A percentile compares a stretch with the other conserved stretches of the same genome.
phyloP scores from a whole-genome alignment of 2,329 filamentous ascomycete genomes.

The Lachnellula hyalina region DNA sequence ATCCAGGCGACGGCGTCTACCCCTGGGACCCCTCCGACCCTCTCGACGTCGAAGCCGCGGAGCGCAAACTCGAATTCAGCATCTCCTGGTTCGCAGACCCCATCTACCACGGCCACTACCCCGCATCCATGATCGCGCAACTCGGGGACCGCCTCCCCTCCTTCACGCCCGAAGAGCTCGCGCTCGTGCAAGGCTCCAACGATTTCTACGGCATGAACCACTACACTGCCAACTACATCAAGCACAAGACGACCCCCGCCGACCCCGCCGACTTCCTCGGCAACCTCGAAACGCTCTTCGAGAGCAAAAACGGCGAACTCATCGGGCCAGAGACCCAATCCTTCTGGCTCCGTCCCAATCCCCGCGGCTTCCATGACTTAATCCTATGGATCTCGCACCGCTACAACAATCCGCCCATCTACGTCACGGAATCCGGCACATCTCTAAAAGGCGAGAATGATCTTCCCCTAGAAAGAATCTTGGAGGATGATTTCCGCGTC shows the following conservation, averaged over 20 bases:
- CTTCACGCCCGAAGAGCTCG: constrained; percentile 67
- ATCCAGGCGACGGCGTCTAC: constrained; percentile 67
- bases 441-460: constrained; percentile 80
- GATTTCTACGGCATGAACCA: constrained; percentile 96
- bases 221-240: constrained; percentile 85
- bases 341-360: constrained; percentile 72
- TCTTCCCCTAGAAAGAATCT: constrained; percentile 60
- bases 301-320: constrained; percentile 65
- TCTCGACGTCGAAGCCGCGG: constrained; percentile 66
- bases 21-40: constrained; percentile 78
- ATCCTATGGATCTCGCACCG: constrained; percentile 72
- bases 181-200: constrained; percentile 77
- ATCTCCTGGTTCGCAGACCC: constrained; percentile 88
- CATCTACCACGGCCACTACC: constrained; percentile 79
- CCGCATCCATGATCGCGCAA: constrained; percentile 76
- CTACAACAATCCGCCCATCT: constrained; percentile 72
- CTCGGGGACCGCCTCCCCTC: constrained; percentile 70
- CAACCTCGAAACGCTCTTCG: constrained; percentile 67
- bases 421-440: constrained; percentile 85
- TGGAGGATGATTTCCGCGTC: constrained; percentile 77
- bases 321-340: constrained; percentile 81
- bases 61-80: constrained; percentile 80
- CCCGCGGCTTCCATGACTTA: constrained; percentile 71
- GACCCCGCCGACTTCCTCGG: constrained; percentile 65
- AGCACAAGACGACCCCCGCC: constrained; percentile 58